phyloP scores from a whole-genome alignment of 495 filamentous ascomycete species.

The Podospora bellae-mahoneyi region DNA sequence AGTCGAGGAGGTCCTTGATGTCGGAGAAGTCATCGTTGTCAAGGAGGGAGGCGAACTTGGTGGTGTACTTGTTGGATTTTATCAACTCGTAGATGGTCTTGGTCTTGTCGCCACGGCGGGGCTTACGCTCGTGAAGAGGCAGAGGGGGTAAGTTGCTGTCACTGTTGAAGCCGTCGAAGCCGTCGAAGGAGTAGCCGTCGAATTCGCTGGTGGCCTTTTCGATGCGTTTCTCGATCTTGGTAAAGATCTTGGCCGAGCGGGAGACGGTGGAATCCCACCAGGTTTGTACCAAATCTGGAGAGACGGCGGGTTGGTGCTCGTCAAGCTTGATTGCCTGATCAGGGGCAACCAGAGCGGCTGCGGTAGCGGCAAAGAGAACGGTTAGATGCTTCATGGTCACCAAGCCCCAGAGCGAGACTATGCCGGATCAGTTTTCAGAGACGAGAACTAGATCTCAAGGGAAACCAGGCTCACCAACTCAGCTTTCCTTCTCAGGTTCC shows the following conservation, averaged over 20 bases:
- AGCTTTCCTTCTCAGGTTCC: neutral
- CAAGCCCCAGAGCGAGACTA: neutral
- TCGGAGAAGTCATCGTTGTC: constrained; percentile 56
- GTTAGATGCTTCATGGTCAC: constrained; percentile 40
- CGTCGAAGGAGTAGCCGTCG: constrained; percentile 15
- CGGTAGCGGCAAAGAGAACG: constrained; percentile 51
- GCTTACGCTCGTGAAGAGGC: constrained; percentile 13
- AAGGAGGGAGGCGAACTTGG: constrained; percentile 69
- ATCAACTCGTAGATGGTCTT: constrained; percentile 82
- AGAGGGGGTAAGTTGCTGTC: constrained; percentile 4
- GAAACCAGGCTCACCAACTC: neutral
- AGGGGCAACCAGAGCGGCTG: constrained; percentile 58
- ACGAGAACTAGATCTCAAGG: neutral
- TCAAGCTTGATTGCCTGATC: constrained; percentile 34
- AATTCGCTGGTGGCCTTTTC: constrained; percentile 37
- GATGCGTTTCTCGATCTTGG: constrained; percentile 16
- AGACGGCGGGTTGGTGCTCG: constrained; percentile 6
- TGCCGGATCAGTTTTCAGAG: neutral
- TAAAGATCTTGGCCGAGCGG: constrained; percentile 19
- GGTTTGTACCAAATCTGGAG: constrained; percentile 12
- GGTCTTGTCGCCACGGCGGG: constrained; percentile 35
- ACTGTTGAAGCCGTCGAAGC: constrained; percentile 1
- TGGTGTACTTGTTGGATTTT: constrained; percentile 66
- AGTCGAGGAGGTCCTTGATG: constrained; percentile 66
- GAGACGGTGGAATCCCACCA: constrained; percentile 22